Conservation (phyloP, 2,329 filamentous ascomycete genomes). For the Claviceps monticola region DNA sequence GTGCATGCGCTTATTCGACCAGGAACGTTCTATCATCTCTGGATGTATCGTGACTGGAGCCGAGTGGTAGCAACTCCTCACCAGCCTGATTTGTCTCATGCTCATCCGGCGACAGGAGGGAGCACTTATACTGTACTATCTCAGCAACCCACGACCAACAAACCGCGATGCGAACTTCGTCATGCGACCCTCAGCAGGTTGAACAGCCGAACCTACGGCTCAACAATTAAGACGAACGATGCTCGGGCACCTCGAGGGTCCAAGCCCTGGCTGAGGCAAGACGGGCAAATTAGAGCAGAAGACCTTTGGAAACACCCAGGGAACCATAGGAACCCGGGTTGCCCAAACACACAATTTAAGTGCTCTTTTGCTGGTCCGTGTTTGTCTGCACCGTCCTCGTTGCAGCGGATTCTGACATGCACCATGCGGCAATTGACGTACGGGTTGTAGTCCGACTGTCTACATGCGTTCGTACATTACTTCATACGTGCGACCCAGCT, state of each 20-base stretch:
- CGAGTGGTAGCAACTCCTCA: not conserved
- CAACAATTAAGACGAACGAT: not conserved
- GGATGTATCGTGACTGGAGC: not conserved
- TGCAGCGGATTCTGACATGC: not conserved
- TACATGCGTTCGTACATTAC: not conserved
- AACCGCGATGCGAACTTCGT: not conserved
- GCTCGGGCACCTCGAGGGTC: not conserved
- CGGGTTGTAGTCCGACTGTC: not conserved
- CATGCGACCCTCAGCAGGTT: not conserved
- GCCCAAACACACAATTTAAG: not conserved
- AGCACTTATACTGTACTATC: not conserved
- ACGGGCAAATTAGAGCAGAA: not conserved
- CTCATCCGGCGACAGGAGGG: not conserved
- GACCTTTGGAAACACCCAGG: not conserved
- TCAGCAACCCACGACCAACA: not conserved
- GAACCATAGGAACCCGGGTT: not conserved
- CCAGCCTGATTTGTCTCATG: not conserved
- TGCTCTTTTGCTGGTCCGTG: not conserved
- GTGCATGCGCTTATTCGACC: constrained; percentile 1
- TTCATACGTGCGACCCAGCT: not conserved
- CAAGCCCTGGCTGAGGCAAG: not conserved
- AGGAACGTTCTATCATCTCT: not conserved
- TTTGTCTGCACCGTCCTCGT: not conserved
- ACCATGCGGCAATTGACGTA: not conserved
- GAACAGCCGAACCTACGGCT: not conserved